phyloP scores from a whole-genome alignment of 2,329 filamentous ascomycete genomes.

The Niveomyces coronatus region DNA sequence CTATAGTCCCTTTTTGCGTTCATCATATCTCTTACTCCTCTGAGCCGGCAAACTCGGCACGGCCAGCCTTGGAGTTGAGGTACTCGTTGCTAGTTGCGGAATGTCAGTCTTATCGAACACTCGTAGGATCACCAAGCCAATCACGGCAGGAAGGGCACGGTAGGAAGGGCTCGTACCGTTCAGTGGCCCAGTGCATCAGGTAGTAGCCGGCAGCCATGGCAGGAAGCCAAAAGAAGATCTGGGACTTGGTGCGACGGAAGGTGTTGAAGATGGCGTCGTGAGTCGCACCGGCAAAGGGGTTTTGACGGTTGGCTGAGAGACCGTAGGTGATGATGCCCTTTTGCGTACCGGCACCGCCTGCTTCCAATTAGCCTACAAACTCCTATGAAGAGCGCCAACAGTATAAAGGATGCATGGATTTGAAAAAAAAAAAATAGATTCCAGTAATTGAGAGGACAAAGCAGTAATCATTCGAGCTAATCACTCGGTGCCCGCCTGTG shows the following conservation, averaged over 20 bases:
- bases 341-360: slow-evolving; percentile 46
- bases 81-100: slow-evolving; percentile 56
- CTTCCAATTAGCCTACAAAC: slow-evolving; percentile 14
- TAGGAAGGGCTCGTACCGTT: slow-evolving; percentile 53
- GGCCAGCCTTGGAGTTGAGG: slow-evolving; percentile 69
- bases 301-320: slow-evolving; percentile 79
- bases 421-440: too few relatives aligned
- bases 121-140: too few relatives aligned
- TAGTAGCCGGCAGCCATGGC: slow-evolving; percentile 71
- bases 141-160: too few relatives aligned
- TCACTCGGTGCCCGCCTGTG: too few relatives aligned
- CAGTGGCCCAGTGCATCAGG: slow-evolving; percentile 79
- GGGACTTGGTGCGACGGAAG: slow-evolving; percentile 73
- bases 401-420: too few relatives aligned
- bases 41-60: slow-evolving; percentile 37
- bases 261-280: slow-evolving; percentile 91
- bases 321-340: slow-evolving; percentile 61
- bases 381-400: too few relatives aligned
- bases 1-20: slow-evolving; percentile 14
- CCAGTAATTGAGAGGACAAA: too few relatives aligned
- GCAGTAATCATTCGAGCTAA: too few relatives aligned
- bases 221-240: slow-evolving; percentile 83
- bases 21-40: slow-evolving; percentile 25
- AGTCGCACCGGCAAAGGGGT: slow-evolving; percentile 66
- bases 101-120: too few relatives aligned